Evolutionary conservation across 306 rosid species (phyloP), one percentile per base, ranked within the genome.

Genomic region (Prinsepia uniflora): DNA sequence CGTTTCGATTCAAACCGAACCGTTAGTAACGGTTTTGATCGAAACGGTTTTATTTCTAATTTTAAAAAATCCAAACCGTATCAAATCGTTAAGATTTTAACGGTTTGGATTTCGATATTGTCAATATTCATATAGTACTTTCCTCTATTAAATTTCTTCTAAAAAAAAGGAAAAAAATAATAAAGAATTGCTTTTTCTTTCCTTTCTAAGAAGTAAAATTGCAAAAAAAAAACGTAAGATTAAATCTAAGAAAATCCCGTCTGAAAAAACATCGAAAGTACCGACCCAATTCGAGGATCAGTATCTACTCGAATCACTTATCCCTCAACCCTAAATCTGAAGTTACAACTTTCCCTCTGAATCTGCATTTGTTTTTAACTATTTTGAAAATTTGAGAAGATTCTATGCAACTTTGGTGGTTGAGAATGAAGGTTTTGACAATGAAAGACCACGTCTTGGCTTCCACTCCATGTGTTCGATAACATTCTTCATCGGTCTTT

Each of bases 401-500:
- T 4, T 3, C 13, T 58, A 13, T 34, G 18, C 18, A 3, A 58
- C 63, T 58, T 30, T 18, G 12, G 70, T 22, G 8, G 47, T 15
- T 1, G 30, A 4, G 49, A 5, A 10, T 18, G 24, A 10, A n/a
- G 47, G 14, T 14, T 60, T 5, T 36, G 11, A 20, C 60, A 9
- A 3, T 30, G 69, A 65, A 72, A 60, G 59, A 52, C 12, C 68
- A 18, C 7, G 17, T 39, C 46, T 71, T 67, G 61, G 42, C 39
- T 10, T 62, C 75, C 72, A n/a, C 17, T 62, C 61, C 49, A 63
- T 5, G 19, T 79, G 72, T 68, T 79, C n/a, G 82, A 79, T 68
- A 49, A 63, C 58, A 41, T 65, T 49, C 76, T 71, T 68, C 74
- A 13, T 58, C 36, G 14, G 42, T 70, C 40, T 54, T 10, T 70